Evolutionary conservation across 2,329 filamentous ascomycete species (phyloP).

Genomic region (Aciculosporium take): DNA sequence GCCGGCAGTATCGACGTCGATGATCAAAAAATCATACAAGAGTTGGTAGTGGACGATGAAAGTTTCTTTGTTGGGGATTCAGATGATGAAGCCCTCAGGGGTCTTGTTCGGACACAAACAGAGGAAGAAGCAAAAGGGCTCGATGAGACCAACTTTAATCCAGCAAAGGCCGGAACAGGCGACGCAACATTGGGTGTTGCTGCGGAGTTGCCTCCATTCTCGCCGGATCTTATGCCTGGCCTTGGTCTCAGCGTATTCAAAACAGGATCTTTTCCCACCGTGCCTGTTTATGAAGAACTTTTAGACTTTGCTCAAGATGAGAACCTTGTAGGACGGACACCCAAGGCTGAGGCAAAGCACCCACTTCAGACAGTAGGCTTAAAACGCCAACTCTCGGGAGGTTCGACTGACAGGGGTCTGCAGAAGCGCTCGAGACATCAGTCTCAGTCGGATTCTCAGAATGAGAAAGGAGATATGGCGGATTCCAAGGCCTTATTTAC

Average conservation of each 20-base stretch:
- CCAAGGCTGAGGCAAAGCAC: slow-evolving; percentile 3
- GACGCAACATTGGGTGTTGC: background rate
- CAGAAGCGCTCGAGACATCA: background rate
- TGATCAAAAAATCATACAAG: slow-evolving; percentile 39
- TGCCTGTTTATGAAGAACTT: slow-evolving; percentile 25
- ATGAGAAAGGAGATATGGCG: background rate
- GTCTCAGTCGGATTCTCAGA: slow-evolving; percentile 1
- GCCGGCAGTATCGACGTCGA: slow-evolving; percentile 48
- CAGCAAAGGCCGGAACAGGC: background rate
- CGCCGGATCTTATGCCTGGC: slow-evolving; percentile 14
- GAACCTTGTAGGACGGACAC: slow-evolving; percentile 16
- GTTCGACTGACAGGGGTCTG: background rate
- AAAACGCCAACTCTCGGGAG: slow-evolving; percentile 1
- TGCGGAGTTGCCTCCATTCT: background rate
- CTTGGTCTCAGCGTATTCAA: slow-evolving; percentile 29
- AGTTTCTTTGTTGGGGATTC: slow-evolving; percentile 37
- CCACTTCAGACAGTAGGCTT: background rate
- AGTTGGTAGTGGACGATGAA: slow-evolving; percentile 32
- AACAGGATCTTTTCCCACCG: slow-evolving; percentile 20
- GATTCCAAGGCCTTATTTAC: background rate
- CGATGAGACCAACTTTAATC: background rate
- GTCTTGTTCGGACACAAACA: slow-evolving; percentile 10
- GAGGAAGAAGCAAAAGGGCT: background rate
- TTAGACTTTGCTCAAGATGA: slow-evolving; percentile 26
- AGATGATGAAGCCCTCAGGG: slow-evolving; percentile 33